A percentile compares a stretch with the other conserved stretches of the same genome.
Evolutionary conservation across 2,329 filamentous ascomycete species (phyloP).

Genomic region (Laburnicola sp.): DNA sequence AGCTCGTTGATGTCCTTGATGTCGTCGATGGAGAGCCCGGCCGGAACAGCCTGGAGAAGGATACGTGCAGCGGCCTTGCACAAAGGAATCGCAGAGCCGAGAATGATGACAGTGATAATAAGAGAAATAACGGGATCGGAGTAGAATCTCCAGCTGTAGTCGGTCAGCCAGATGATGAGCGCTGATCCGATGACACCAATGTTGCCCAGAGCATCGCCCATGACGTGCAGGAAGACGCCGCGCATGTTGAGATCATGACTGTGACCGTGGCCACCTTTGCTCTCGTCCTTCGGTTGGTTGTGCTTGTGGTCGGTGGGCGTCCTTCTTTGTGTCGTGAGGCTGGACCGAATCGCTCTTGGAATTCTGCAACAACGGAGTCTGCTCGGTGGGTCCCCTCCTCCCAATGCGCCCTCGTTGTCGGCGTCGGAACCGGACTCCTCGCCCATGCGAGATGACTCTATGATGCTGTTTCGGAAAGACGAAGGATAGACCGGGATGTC

Average conservation of each 20-base stretch:
- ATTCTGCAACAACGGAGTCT: constrained; percentile 42
- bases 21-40: constrained; percentile 83
- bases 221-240: constrained; percentile 69
- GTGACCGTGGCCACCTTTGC: constrained; percentile 67
- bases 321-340: constrained; percentile 28
- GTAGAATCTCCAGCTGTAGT: constrained; percentile 80
- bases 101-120: constrained; percentile 80
- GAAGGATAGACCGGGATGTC: constrained; percentile 83
- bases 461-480: constrained; percentile 89
- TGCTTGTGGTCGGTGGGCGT: constrained; percentile 74
- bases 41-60: constrained; percentile 88
- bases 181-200: constrained; percentile 82
- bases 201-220: constrained; percentile 84
- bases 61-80: constrained; percentile 82
- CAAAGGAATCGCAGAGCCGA: constrained; percentile 74
- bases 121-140: constrained; percentile 91
- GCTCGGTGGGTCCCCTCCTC: constrained; percentile 45
- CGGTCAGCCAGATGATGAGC: constrained; percentile 87
- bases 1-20: constrained; percentile 86
- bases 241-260: constrained; percentile 87
- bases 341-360: constrained; percentile 29
- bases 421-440: constrained; percentile 60
- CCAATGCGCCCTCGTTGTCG: constrained; percentile 56
- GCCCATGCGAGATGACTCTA: constrained; percentile 71
- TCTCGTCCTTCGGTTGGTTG: constrained; percentile 68